Evolutionary conservation across 1,139 yeast species (phyloP), one percentile per base, ranked within the genome.

Genomic region (Suhomyces taliae): DNA sequence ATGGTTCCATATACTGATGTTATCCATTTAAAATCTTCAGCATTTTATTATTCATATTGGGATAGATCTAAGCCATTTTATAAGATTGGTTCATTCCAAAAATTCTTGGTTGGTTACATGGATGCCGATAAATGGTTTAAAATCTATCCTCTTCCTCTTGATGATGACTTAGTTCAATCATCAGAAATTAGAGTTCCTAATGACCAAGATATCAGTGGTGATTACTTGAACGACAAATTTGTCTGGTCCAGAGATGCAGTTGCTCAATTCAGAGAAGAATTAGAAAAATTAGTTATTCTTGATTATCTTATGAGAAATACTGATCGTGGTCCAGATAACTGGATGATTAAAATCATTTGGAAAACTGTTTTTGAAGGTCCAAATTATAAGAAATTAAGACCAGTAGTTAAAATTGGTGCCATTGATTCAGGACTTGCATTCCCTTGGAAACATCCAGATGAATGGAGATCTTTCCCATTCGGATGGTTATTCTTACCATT

Each of bases 371-470:
- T 27, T 32, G 39, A 41, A 4, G 31, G 39, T 9, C 47, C 45
- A 6, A 50, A 39, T 8, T 36, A 41, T 45, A 47, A 37, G 5
- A 46, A 34, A 3, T 38, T 57, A 47, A 54, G 53, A 27, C 85
- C 87, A 0, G 51, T 49, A 0, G 53, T 86, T n/a, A 74, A 69
- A 44, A 72, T 86, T 19, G 90, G 90, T 2, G 93, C 93, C 0
- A 86, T 86, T 43, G 93, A 86, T 58, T 84, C 89, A 3, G 91
- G 91, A 0, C 69, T 86, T 31, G 78, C 91, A 0, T 85, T 84
- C 56, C 93, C 93, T 5, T 86, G 91, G 91, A 86, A 86, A 56
- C 89, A 85, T 54, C 93, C 93, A 0, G 88, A 86, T 61, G 90
- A 85, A 58, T 85, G 91, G 90, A 67, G 93, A 46, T 83, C 89